Conservation (phyloP, 208 protist species). For the Acanthamoeba healyi region DNA sequence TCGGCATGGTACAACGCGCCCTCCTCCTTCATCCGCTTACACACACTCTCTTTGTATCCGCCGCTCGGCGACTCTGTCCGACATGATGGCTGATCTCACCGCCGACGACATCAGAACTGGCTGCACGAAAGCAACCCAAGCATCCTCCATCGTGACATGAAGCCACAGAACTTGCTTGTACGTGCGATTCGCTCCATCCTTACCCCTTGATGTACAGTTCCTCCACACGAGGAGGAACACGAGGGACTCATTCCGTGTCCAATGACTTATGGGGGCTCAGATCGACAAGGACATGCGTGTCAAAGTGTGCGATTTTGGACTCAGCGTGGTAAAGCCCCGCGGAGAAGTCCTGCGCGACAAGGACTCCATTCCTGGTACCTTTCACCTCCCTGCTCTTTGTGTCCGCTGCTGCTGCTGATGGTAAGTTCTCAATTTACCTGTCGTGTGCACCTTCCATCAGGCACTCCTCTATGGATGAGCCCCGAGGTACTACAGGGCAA, state of each 20-base stretch:
- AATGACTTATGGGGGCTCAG: too few relatives aligned
- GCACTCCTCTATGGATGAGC: conserved; percentile 57
- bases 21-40: neutral
- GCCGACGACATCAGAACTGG: conserved; percentile 62
- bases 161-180: conserved; percentile 75
- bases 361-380: conserved; percentile 49
- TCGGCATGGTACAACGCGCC: conserved; percentile 76
- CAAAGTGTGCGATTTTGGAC: conserved; percentile 73
- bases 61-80: too few relatives aligned
- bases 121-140: conserved; percentile 84
- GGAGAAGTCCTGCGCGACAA: conserved; percentile 62
- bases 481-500: conserved; percentile 78
- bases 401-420: neutral
- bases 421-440: too few relatives aligned
- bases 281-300: conserved; percentile 56
- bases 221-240: too few relatives aligned
- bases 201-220: too few relatives aligned
- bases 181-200: neutral
- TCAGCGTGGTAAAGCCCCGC: conserved; percentile 3
- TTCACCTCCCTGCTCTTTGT: neutral
- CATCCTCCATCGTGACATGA: conserved; percentile 86
- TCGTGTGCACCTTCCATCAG: too few relatives aligned
- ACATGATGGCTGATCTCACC: neutral
- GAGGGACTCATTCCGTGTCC: too few relatives aligned
- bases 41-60: neutral